Base-by-base conservation (phyloP, 768 basidiomycete genomes). In the Pisolithus sp. region DNA sequence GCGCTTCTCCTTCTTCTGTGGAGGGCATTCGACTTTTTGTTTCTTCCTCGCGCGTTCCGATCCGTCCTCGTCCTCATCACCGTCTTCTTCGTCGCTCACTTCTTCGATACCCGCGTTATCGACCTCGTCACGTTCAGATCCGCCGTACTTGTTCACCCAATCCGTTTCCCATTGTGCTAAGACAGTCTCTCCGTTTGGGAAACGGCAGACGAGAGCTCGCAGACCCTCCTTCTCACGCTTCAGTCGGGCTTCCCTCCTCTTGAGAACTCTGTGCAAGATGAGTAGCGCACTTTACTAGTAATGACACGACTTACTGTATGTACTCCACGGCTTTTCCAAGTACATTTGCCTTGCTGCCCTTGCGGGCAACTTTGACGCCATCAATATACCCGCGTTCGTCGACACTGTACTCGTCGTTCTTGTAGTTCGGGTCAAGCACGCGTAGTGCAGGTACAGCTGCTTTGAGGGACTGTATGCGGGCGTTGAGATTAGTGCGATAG, bases 321-420 rank as follows among this genome's bases (percentile, higher is more conserved):
- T 94, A 94, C 66, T 94, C 92, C 9, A 89, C 87, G 0, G 90
- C 90, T 56, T 93, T 94, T 34, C 86, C 89, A 9, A 94, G 77
- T 5, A 94, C 88, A 52, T 89, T 91, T 3, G 90, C 90, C 63
- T 94, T 94, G 69, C 85, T 88, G 66, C 89, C 89, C 69, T 93
- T 94, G 53, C 90, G 77, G 7, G 92, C 92, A 9, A 92, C 86
- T 65, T 87, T 88, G 62, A 94, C 89, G n/a, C 92, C 92, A 59
- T 94, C 92, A 2, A 93, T 85, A 57, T 85, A 92, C 3, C 92
- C 92, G 4, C 89, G 78, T 36, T 84, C 82, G 54, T 93, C 89
- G n/a, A 89, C 80, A 2, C 79, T 71, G 44, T 67, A 62, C 15
- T 72, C 74, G 3, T 76, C 74, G 30, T 41, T 62, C 54, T 78